Evolutionary conservation across 768 basidiomycete genomes (phyloP).

Genomic region (Hygrophoropsis aurantiaca): DNA sequence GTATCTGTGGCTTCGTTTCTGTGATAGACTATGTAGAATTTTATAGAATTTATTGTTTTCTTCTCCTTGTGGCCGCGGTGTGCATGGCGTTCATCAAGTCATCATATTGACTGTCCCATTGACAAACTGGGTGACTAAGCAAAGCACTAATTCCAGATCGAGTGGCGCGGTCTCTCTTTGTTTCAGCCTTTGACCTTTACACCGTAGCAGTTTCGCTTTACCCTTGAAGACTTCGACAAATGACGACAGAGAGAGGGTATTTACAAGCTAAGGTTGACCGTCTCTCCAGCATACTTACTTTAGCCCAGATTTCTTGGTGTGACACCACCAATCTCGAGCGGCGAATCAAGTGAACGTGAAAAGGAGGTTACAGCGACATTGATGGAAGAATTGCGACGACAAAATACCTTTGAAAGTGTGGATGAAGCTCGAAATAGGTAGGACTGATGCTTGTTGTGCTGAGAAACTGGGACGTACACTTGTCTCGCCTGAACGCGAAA

Average conservation of each 20-base stretch:
- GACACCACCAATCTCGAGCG: constrained; percentile 80
- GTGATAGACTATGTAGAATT: too few species aligned
- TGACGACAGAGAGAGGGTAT: constrained; percentile 46
- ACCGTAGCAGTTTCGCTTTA: neutral
- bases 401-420: constrained; percentile 88
- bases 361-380: constrained; percentile 81
- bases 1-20: too few species aligned
- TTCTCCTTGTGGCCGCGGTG: too few species aligned
- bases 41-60: too few species aligned
- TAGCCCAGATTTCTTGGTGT: constrained; percentile 70
- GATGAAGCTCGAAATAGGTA: constrained; percentile 88
- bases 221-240: constrained; percentile 13
- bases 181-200: too few species aligned
- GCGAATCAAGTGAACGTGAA: constrained; percentile 74
- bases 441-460: constrained; percentile 20
- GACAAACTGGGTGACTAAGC: too few species aligned
- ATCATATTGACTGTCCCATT: too few species aligned
- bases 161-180: too few species aligned
- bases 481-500: too few species aligned
- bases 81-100: too few species aligned
- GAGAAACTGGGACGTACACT: too few species aligned
- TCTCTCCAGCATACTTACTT: neutral
- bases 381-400: constrained; percentile 85
- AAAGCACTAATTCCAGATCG: too few species aligned
- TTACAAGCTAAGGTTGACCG: constrained; percentile 7